A percentile compares a stretch with the other conserved stretches of the same genome.
Conservation (phyloP, 371 early-diverging fungal species). For the Mortierella sp. region DNA sequence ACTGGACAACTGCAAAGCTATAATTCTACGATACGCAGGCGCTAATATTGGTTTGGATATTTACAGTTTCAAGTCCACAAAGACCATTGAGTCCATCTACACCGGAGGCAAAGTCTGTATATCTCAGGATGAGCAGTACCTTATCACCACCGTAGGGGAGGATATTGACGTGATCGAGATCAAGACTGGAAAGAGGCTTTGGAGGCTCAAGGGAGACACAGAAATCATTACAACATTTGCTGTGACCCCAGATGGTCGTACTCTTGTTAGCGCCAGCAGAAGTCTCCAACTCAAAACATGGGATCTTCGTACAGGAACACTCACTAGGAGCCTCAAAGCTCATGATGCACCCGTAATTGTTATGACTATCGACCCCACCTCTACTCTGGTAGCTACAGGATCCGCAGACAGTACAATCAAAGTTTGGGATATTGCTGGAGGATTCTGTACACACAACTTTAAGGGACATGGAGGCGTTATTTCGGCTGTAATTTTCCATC, state of each 20-base stretch:
- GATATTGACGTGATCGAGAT: constrained; percentile 86
- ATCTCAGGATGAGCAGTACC: constrained; percentile 73
- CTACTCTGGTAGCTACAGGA: constrained; percentile 94
- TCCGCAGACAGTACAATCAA: constrained; percentile 96
- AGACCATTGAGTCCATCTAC: constrained; percentile 91
- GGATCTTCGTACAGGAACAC: constrained; percentile 79
- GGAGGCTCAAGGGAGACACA: constrained; percentile 82
- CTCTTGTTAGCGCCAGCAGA: constrained; percentile 85
- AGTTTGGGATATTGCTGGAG: constrained; percentile 95
- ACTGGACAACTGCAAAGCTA: too few relatives aligned
- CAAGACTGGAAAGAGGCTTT: constrained; percentile 74
- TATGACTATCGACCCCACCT: constrained; percentile 91
- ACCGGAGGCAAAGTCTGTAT: constrained; percentile 92
- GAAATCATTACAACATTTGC: constrained; percentile 92
- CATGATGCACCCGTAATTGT: constrained; percentile 94
- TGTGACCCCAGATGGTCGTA: constrained; percentile 82
- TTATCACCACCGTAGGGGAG: constrained; percentile 87
- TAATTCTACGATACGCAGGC: too few relatives aligned
- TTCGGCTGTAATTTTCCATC: constrained; percentile 87
- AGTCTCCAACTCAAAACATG: constrained; percentile 84
- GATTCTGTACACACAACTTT: constrained; percentile 96
- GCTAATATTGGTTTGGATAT: too few relatives aligned
- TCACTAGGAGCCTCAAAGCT: constrained; percentile 81
- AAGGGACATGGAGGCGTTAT: constrained; percentile 94
- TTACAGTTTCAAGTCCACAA: constrained; percentile 77